phyloP scores from a whole-genome alignment of 2,329 filamentous ascomycete species.

The Aureobasidium lini region DNA sequence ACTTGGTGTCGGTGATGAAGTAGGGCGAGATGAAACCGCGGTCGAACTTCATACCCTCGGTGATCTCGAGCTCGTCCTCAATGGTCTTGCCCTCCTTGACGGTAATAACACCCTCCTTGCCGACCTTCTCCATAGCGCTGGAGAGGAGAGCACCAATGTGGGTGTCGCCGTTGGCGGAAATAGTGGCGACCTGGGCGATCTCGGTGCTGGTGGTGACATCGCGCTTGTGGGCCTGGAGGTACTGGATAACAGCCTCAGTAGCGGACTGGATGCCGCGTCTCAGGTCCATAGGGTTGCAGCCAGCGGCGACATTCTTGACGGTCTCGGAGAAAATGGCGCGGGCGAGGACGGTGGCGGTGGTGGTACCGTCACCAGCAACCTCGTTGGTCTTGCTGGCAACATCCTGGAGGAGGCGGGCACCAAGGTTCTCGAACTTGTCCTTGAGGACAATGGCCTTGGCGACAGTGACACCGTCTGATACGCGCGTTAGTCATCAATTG shows the following conservation, averaged over 20 bases:
- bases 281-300: constrained; percentile 99
- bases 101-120: constrained; percentile 99
- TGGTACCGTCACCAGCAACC: constrained; percentile 96
- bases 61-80: constrained; percentile 94
- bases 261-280: constrained; percentile 94
- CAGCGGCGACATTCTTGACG: constrained; percentile 98
- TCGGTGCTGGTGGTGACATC: constrained; percentile 97
- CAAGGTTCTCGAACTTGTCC: constrained; percentile 99
- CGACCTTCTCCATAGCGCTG: constrained; percentile 99
- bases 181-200: constrained; percentile 96
- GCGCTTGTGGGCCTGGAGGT: constrained; percentile 89
- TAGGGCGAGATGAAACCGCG: constrained; percentile 97
- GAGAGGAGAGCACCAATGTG: constrained; percentile 95
- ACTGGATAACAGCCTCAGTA: constrained; percentile 90
- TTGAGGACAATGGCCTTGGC: constrained; percentile 79
- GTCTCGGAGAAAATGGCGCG: constrained; percentile 99
- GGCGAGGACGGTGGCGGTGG: constrained; percentile 92
- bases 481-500: constrained; percentile 15
- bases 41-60: constrained; percentile 99
- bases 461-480: constrained; percentile 45
- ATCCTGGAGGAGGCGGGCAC: constrained; percentile 91
- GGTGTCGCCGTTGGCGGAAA: constrained; percentile 92
- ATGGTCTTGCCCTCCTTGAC: constrained; percentile 99
- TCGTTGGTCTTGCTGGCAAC: constrained; percentile 99
- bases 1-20: constrained; percentile 99